Base-by-base conservation (phyloP, 345 rosid species). In the Odontarrhena argentea region DNA sequence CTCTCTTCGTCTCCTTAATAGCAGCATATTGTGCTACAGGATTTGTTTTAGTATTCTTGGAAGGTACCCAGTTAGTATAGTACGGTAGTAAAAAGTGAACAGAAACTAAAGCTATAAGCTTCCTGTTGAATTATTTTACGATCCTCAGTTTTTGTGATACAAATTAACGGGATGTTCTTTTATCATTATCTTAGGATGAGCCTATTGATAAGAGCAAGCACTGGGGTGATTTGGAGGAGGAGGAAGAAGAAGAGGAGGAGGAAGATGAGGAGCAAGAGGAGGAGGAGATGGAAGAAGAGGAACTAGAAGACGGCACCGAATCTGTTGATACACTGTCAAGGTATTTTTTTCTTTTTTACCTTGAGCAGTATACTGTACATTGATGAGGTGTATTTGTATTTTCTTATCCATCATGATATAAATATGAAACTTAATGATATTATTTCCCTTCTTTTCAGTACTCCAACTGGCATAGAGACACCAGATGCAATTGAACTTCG, bases 171-270 rank as follows among this genome's bases (percentile, higher is more conserved):
- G 9, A 28, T 66, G 24, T 54, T 44, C 13, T 30, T 53, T 45
- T 26, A n/a, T 46, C 30, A 37, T 54, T 24, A 67, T 66, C 1
- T 77, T 65, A 95, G 99, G 98, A 89, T 68, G 99, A 95, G 82
- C 99, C 99, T 43, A 84, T 95, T 65, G 99, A 95, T 71, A 95
- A 95, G 79, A 84, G 85, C 10, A 95, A 87, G 80, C 99, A 95
- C 72, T 95, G 99, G 99, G 99, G 98, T 82, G 99, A 95, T 79
- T 79, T 95, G 81, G 99, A 95, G 83, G 99, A 95, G 73, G 97
- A 88, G 67, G 96, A 86, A 60, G 78, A 75, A 56, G 76, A 71
- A 6, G 78, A 75, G 26, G 87, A 85, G 28, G 84, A 84, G 18
- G 95, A 94, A 50, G 99, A 86, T 7, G 93, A 84, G 28, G 93